Percentiles rank a stretch among this genome's conserved stretches.
These are phyloP conservation scores for Scalesia atractyloides DNA, from an alignment of 129 eudicot genomes.

Conservation along the genomic window DNA sequence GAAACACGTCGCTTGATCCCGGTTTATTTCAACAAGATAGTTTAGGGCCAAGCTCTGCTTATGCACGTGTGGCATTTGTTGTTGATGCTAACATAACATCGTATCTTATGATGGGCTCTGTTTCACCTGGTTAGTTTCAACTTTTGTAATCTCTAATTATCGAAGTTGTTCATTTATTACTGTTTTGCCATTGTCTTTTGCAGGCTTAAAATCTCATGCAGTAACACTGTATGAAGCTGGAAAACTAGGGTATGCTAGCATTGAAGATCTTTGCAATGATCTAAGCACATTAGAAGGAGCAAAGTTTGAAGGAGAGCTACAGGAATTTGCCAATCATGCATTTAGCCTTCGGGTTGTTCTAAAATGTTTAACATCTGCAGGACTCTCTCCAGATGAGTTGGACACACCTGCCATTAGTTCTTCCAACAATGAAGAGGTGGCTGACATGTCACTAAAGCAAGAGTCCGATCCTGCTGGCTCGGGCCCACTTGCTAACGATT, in stretches of 20 bases:
- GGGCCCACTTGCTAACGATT: conserved; percentile 28
- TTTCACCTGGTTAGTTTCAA: conserved; percentile 82
- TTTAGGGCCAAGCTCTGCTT: conserved; percentile 43
- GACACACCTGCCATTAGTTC: conserved; percentile 38
- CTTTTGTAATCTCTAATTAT: background rate
- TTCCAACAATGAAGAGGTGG: conserved; percentile 37
- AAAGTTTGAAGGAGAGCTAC: conserved; percentile 95
- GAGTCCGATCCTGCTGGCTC: conserved; percentile 33
- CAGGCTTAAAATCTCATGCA: conserved; percentile 98
- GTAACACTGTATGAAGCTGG: conserved; percentile 98
- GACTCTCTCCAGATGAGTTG: conserved; percentile 49
- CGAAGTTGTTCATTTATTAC: background rate
- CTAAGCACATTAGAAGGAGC: conserved; percentile 86
- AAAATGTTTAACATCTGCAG: conserved; percentile 88
- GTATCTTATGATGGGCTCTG: conserved; percentile 99
- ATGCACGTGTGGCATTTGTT: conserved; percentile 92
- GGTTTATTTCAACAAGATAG: conserved; percentile 55
- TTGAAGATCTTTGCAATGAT: conserved; percentile 92
- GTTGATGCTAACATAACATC: conserved; percentile 99
- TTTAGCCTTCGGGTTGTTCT: conserved; percentile 89
- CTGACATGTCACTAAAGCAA: conserved; percentile 38
- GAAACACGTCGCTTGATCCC: conserved; percentile 53
- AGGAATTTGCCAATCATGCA: conserved; percentile 99
- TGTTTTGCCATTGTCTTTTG: conserved; percentile 31
- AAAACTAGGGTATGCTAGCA: conserved; percentile 88